These are phyloP conservation scores for Mimosa pudica DNA, from an alignment of 306 rosid genomes.

Conservation along the genomic window DNA sequence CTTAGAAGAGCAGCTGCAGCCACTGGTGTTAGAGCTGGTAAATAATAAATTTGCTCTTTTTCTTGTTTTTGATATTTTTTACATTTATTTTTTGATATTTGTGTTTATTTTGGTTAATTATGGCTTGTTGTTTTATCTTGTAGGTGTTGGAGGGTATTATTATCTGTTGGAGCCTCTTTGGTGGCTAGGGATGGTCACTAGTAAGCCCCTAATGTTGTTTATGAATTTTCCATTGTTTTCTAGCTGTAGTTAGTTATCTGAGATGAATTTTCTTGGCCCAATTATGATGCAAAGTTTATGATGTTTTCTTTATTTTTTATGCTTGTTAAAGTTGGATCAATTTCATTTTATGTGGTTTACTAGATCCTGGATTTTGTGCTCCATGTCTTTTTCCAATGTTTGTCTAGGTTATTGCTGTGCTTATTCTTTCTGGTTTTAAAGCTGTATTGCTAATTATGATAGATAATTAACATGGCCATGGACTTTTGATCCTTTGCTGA, in stretches of 20 bases:
- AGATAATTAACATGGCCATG: slow-evolving; percentile 14
- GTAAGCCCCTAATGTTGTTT: slow-evolving; percentile 48
- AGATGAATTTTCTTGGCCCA: slow-evolving; percentile 16
- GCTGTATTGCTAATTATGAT: not conserved
- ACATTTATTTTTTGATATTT: not conserved
- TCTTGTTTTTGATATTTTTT: not conserved
- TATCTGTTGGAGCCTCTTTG: slow-evolving; percentile 90
- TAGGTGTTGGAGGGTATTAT: slow-evolving; percentile 83
- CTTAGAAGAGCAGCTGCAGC: slow-evolving; percentile 77
- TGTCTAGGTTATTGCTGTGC: slow-evolving; percentile 1
- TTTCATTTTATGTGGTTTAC: not conserved
- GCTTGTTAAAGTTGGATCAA: slow-evolving; percentile 24
- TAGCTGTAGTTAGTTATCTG: not conserved
- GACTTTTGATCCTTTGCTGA: slow-evolving; percentile 40
- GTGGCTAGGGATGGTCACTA: slow-evolving; percentile 85
- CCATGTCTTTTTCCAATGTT: slow-evolving; percentile 6
- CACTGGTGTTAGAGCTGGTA: slow-evolving; percentile 84
- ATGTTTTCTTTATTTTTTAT: slow-evolving; percentile 16
- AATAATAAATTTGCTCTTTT: slow-evolving; percentile 34
- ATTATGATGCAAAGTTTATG: slow-evolving; percentile 2
- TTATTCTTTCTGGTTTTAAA: not conserved
- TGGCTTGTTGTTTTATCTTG: slow-evolving; percentile 31
- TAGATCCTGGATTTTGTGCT: slow-evolving; percentile 34
- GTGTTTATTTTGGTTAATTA: slow-evolving; percentile 22
- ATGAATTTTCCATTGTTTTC: slow-evolving; percentile 17